Percentiles rank a stretch among this genome's conserved stretches.
phyloP scores from a whole-genome alignment of 2,329 filamentous ascomycete genomes.

The Xylaria sp. region DNA sequence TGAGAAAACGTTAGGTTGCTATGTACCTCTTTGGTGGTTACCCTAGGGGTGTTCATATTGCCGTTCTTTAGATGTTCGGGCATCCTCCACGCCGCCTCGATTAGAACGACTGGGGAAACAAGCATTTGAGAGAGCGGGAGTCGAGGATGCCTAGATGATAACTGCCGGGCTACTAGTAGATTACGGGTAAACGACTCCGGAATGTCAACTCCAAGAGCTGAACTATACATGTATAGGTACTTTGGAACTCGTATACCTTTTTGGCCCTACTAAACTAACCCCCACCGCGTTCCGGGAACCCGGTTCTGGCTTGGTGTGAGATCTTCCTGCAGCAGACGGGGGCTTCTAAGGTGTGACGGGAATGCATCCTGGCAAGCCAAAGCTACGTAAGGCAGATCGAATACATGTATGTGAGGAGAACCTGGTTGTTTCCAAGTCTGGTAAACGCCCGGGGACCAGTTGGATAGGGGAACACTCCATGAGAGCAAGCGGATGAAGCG shows the following conservation, averaged over 20 bases:
- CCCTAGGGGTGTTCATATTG: slow-evolving; percentile 22
- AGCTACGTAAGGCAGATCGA: slow-evolving; percentile 22
- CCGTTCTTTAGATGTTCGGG: neutral
- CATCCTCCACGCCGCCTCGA: neutral
- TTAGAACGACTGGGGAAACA: neutral
- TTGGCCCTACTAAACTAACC: neutral
- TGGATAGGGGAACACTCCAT: slow-evolving; percentile 8
- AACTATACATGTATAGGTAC: neutral
- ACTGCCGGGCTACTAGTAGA: neutral
- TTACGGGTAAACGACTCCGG: neutral
- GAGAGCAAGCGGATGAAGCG: slow-evolving; percentile 15
- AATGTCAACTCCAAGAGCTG: neutral
- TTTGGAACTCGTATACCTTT: neutral
- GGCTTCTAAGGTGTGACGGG: slow-evolving; percentile 8
- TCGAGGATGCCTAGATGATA: neutral
- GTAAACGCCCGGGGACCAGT: slow-evolving; percentile 9
- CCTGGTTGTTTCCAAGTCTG: slow-evolving; percentile 31
- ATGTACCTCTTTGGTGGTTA: slow-evolving; percentile 6
- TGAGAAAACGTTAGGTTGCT: slow-evolving; percentile 5
- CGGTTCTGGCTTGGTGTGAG: slow-evolving; percentile 16
- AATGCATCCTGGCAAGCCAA: slow-evolving; percentile 20
- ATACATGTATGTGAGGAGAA: slow-evolving; percentile 37
- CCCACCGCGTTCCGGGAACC: slow-evolving; percentile 9
- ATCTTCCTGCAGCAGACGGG: slow-evolving; percentile 10
- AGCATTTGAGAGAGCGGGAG: neutral